Conservation (phyloP, 2,329 filamentous ascomycete genomes). For the Annulohypoxylon truncatum region DNA sequence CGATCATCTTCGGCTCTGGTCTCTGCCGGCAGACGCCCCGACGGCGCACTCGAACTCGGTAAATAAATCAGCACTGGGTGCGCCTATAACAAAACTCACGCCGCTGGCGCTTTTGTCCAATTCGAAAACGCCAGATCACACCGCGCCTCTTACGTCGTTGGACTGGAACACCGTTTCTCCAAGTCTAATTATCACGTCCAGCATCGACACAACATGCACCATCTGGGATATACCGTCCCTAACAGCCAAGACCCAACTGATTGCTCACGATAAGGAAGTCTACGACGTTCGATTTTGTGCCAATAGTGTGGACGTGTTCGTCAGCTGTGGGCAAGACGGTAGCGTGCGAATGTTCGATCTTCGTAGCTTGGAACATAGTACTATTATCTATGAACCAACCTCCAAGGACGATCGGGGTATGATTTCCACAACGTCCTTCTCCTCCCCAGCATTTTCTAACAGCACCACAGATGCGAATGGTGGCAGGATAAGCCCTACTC, state of each 20-base stretch:
- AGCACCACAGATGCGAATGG: slow-evolving; percentile 62
- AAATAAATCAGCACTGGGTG: slow-evolving; percentile 68
- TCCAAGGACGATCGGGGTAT: slow-evolving; percentile 82
- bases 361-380: slow-evolving; percentile 94
- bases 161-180: slow-evolving; percentile 99
- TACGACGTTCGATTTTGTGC: slow-evolving; percentile 99
- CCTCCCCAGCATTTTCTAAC: slow-evolving; percentile 13
- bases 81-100: slow-evolving; percentile 81
- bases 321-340: slow-evolving; percentile 96
- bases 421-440: slow-evolving; percentile 33
- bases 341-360: slow-evolving; percentile 99
- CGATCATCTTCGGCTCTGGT: slow-evolving; percentile 94
- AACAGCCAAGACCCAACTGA: slow-evolving; percentile 97
- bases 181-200: slow-evolving; percentile 97
- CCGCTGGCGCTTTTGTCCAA: slow-evolving; percentile 94
- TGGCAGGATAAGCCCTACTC: slow-evolving; percentile 76
- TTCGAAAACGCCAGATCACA: slow-evolving; percentile 98
- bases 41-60: slow-evolving; percentile 73
- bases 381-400: slow-evolving; percentile 98
- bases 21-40: slow-evolving; percentile 77
- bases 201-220: slow-evolving; percentile 98
- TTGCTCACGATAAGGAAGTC: slow-evolving; percentile 98
- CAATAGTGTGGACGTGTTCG: slow-evolving; percentile 98
- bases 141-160: slow-evolving; percentile 92
- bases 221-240: slow-evolving; percentile 99